Conservation (phyloP, 148 eudicot genomes). For the Vaccinium macrocarpon region DNA sequence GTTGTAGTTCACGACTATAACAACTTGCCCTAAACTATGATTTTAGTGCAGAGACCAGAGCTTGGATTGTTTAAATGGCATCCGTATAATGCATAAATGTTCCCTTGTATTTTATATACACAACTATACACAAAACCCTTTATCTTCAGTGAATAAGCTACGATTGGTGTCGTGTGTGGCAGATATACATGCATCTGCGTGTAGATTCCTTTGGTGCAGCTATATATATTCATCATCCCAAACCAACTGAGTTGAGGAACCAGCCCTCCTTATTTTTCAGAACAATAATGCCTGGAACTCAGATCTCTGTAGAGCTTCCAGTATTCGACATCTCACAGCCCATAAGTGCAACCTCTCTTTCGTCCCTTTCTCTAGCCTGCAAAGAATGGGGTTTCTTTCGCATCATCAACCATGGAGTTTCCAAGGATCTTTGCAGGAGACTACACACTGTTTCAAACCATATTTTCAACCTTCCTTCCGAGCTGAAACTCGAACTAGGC, state of each 20-base stretch:
- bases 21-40: conserved; percentile 10
- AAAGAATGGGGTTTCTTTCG: conserved; percentile 79
- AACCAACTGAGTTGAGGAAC: conserved; percentile 31
- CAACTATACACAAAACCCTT: not conserved
- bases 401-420: conserved; percentile 60
- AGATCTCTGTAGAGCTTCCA: conserved; percentile 52
- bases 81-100: not conserved
- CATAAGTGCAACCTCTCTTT: conserved; percentile 42
- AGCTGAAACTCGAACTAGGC: conserved; percentile 59
- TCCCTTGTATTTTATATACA: not conserved
- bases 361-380: conserved; percentile 56
- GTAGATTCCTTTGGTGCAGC: not conserved
- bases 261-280: conserved; percentile 28
- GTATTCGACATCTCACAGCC: conserved; percentile 55
- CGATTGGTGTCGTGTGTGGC: no score
- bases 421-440: conserved; percentile 42
- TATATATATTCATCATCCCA: conserved; percentile 7
- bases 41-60: not conserved
- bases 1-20: conserved; percentile 18
- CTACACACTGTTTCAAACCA: conserved; percentile 40
- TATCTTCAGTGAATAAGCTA: no score
- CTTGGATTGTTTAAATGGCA: not conserved
- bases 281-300: conserved; percentile 53
- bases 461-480: conserved; percentile 49
- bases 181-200: not conserved